Percentiles rank a stretch among this genome's conserved stretches.
Conservation (phyloP, 441 rosid genomes). For the Raphanus hybrid region DNA sequence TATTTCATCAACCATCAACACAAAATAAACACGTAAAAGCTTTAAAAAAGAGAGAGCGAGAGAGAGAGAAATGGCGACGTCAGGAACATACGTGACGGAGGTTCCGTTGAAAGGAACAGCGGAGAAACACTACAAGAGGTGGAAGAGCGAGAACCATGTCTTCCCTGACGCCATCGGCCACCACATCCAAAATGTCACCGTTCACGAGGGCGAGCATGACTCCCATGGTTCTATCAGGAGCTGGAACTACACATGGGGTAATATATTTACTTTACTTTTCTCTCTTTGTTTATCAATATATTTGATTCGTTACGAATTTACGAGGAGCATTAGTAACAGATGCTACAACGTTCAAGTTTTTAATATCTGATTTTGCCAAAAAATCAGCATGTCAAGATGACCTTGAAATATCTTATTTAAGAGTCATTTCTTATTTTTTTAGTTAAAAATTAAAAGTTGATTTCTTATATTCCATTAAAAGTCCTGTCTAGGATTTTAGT, state of each 20-base stretch:
- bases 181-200: conserved; percentile 25
- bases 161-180: conserved; percentile 31
- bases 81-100: conserved; percentile 31
- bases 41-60: neutral
- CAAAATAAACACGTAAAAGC: neutral
- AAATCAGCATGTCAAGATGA: neutral
- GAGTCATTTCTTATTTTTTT: no score
- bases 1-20: conserved; percentile 4
- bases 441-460: no score
- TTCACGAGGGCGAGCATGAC: conserved; percentile 24
- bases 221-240: conserved; percentile 23
- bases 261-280: neutral
- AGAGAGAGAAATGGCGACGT: conserved; percentile 21
- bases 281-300: neutral
- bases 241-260: conserved; percentile 31
- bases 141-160: conserved; percentile 28
- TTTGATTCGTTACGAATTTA: neutral
- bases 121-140: conserved; percentile 22
- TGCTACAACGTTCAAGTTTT: neutral
- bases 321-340: neutral
- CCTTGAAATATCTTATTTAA: neutral
- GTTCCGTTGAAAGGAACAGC: conserved; percentile 28
- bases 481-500: no score
- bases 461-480: no score
- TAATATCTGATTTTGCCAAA: neutral